A percentile compares a stretch with the other conserved stretches of the same genome.
phyloP scores from a whole-genome alignment of 129 eudicot genomes.

The Gnaphalium uliginosum region DNA sequence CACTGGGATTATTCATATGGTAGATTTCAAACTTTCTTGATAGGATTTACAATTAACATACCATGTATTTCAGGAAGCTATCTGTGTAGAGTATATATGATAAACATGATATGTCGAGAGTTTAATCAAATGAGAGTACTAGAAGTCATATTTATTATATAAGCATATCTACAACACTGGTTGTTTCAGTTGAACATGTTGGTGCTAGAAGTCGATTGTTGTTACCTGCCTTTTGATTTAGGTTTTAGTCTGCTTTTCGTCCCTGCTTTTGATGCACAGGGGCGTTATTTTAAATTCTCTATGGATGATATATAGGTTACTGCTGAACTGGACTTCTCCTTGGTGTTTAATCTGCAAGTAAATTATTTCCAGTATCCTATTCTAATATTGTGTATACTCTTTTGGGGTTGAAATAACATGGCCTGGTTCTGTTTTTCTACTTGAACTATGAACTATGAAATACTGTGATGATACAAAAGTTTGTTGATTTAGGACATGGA shows the following conservation, averaged over 20 bases:
- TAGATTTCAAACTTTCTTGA: neutral
- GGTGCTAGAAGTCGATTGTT: neutral
- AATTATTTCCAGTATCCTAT: slow-evolving; percentile 39
- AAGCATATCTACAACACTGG: neutral
- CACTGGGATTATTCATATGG: too few species aligned
- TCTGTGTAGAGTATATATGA: neutral
- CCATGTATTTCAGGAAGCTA: neutral
- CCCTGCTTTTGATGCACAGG: neutral
- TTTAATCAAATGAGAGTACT: neutral
- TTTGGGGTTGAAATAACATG: slow-evolving; percentile 15
- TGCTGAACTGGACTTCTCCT: slow-evolving; percentile 74
- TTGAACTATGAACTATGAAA: neutral
- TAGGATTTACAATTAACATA: neutral
- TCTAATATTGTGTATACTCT: neutral
- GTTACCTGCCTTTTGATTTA: too few species aligned
- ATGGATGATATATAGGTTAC: slow-evolving; percentile 55
- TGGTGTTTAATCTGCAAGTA: slow-evolving; percentile 88
- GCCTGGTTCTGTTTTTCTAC: neutral
- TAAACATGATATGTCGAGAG: neutral
- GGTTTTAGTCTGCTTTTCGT: neutral
- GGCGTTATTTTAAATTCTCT: neutral
- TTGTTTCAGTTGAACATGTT: neutral
- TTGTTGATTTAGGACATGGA: slow-evolving; percentile 51
- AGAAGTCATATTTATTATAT: neutral
- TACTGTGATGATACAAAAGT: neutral